Base-by-base conservation (phyloP, 1,284 basidiomycete genomes). In the Puccinia sorghi region DNA sequence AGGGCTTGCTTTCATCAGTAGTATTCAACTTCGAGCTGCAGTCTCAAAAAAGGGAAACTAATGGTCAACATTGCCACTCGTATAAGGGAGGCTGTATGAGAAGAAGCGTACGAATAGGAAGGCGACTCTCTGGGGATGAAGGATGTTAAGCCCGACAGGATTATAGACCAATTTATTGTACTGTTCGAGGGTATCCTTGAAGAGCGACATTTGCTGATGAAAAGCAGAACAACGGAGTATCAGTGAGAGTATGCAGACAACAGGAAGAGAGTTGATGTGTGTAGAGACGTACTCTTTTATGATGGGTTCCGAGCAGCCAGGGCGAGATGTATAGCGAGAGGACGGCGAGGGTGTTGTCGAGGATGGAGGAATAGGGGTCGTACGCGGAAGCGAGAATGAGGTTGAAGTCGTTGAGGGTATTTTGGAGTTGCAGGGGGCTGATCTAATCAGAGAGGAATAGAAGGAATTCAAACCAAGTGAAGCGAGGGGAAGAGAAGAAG, bases 401-500 rank as follows among this genome's bases (percentile, higher is more conserved):
- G 84, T 93, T 93, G 84, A 93, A 90, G 25, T 89, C 87, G 82
- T 93, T 93, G 82, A 93, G 89, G n/a, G 90, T 90, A 84, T 93
- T 91, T 67, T 92, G 87, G 83, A 93, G 93, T 82, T 92, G 90
- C 0, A 91, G 92, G 50, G 91, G 90, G 27, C 90, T 91, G 83
- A 93, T 89, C 91, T 92, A 80, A 63, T 74, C 59, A 66, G 82
- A 81, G 9, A 83, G 81, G 0, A 70, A 25, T 75, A 83, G 80
- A 81, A 22, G 81, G 50, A 61, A 20, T 46, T 56, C 83, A 82
- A 73, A 20, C 11, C n/a, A 39, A 20, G 50, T 13, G 6, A 41
- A 25, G 43, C 4, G 25, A 48, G 22, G n/a, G 11, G 39, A 17
- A 32, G 64, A 25, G 27, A 25, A n/a, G 7, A 25, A 20, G 48